Conservation (phyloP, 139 green algal genomes). For the Chlamydomonas sp. region DNA sequence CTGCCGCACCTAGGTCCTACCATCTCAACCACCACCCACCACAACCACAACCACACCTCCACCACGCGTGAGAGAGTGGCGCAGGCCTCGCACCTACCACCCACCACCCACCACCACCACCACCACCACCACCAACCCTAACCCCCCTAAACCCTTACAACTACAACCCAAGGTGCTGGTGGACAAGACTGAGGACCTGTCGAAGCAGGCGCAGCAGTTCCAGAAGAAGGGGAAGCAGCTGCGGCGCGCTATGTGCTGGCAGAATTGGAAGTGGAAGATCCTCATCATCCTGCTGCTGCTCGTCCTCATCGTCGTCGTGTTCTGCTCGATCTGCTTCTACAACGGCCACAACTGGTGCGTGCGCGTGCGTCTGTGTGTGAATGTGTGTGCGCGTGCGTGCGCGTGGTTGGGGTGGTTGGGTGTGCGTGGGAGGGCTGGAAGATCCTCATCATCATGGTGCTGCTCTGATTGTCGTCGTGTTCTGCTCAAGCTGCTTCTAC, state of each 20-base stretch:
- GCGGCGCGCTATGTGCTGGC: constrained; percentile 73
- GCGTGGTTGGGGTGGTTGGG: too few relatives aligned
- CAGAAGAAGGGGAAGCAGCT: constrained; percentile 24
- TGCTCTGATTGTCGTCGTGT: constrained; percentile 73
- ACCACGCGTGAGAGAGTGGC: too few relatives aligned
- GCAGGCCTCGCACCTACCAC: too few relatives aligned
- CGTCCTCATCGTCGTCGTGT: constrained; percentile 69
- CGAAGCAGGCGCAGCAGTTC: constrained; percentile 27
- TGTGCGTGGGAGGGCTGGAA: too few relatives aligned
- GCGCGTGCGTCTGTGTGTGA: too few relatives aligned
- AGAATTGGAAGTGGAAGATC: constrained; percentile 61
- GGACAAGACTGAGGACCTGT: constrained; percentile 78
- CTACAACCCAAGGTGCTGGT: constrained; percentile 73
- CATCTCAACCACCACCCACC: too few relatives aligned
- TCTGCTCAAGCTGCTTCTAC: constrained; percentile 72
- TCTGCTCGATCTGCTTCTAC: constrained; percentile 72
- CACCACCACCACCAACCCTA: too few relatives aligned
- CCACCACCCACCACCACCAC: too few relatives aligned
- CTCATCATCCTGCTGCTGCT: constrained; percentile 65
- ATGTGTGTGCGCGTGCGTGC: too few relatives aligned
- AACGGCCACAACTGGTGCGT: constrained; percentile 15
- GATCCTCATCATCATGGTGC: constrained; percentile 57
- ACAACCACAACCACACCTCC: too few relatives aligned
- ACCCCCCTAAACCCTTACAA: too few relatives aligned
- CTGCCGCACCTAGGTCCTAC: too few relatives aligned